Conservation (phyloP, 805 yeast genomes). For the Lipomyces sp. region DNA sequence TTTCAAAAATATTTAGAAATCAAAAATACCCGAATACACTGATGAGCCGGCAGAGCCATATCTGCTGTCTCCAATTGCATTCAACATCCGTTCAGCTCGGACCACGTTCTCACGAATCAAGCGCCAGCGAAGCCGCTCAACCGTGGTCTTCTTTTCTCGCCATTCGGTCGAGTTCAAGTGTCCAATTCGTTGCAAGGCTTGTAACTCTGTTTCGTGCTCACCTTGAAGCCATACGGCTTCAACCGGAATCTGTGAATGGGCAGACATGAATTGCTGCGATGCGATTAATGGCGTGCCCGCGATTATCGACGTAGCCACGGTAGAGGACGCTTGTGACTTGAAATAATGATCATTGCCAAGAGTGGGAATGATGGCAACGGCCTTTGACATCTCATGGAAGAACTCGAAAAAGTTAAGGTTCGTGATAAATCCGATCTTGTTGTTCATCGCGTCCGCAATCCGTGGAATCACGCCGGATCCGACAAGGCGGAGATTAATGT, state of each 20-base stretch:
- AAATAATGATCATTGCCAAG: constrained; percentile 15
- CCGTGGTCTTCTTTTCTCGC: constrained; percentile 13
- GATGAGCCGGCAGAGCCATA: not conserved
- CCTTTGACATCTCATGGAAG: constrained; percentile 15
- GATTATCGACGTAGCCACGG: constrained; percentile 26
- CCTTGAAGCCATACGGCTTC: constrained; percentile 27
- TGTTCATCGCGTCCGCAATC: not conserved
- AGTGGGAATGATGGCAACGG: constrained; percentile 22
- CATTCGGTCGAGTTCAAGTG: constrained; percentile 11
- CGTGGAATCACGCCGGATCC: constrained; percentile 16
- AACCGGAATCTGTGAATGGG: constrained; percentile 15
- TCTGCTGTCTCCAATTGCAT: not conserved
- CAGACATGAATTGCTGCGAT: constrained; percentile 9
- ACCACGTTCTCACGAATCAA: constrained; percentile 13
- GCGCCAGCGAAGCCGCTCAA: constrained; percentile 8
- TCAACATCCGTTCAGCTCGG: constrained; percentile 5
- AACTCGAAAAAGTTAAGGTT: constrained; percentile 17
- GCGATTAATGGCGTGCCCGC: constrained; percentile 29
- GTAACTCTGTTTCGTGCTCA: constrained; percentile 22
- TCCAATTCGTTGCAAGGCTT: constrained; percentile 20
- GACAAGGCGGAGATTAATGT: constrained; percentile 17
- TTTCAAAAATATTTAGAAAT: no score
- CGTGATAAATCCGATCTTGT: constrained; percentile 12
- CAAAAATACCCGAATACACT: no score
- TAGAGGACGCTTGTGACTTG: constrained; percentile 20